phyloP scores from a whole-genome alignment of 2,329 filamentous ascomycete species.

The Neofusicoccum kwambonambiense region DNA sequence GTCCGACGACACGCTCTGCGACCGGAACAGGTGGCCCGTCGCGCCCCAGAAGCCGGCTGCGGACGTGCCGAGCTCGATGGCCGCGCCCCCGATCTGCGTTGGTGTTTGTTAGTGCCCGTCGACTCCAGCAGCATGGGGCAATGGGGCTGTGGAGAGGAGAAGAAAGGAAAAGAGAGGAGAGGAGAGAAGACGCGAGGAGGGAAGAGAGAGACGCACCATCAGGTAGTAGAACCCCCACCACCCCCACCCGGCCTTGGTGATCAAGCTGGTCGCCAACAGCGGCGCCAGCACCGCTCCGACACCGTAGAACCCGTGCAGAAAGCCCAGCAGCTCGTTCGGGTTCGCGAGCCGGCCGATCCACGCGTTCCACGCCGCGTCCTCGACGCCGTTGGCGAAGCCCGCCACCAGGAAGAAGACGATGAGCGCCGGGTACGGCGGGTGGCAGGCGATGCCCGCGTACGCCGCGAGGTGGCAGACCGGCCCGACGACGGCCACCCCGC shows the following conservation, averaged over 20 bases:
- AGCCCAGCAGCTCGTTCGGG: conserved; percentile 70
- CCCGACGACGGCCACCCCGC: conserved; percentile 66
- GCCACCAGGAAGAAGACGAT: conserved; percentile 64
- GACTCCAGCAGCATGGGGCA: not conserved
- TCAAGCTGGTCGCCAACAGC: conserved; percentile 69
- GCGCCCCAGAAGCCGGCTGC: conserved; percentile 62
- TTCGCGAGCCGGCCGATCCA: conserved; percentile 70
- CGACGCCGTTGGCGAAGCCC: conserved; percentile 69
- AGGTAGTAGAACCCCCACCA: conserved; percentile 80
- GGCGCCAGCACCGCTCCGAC: conserved; percentile 69
- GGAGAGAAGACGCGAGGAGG: conserved; percentile 21
- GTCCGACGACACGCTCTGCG: conserved; percentile 28
- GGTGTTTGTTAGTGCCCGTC: not conserved
- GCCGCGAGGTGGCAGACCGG: conserved; percentile 62
- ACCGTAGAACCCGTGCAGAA: conserved; percentile 71
- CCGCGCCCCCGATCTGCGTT: conserved; percentile 51
- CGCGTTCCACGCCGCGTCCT: conserved; percentile 61
- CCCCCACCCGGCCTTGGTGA: conserved; percentile 58
- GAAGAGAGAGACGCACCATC: conserved; percentile 54
- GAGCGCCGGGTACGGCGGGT: conserved; percentile 68
- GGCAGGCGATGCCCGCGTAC: conserved; percentile 63
- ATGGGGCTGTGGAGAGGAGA: no score
- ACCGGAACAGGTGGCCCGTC: conserved; percentile 58
- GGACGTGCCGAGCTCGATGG: conserved; percentile 55
- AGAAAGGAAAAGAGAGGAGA: no score